Evolutionary conservation across 164 flowering plant genomes (phyloP).

Genomic region (Kalanchoe fedtschenkoi): DNA sequence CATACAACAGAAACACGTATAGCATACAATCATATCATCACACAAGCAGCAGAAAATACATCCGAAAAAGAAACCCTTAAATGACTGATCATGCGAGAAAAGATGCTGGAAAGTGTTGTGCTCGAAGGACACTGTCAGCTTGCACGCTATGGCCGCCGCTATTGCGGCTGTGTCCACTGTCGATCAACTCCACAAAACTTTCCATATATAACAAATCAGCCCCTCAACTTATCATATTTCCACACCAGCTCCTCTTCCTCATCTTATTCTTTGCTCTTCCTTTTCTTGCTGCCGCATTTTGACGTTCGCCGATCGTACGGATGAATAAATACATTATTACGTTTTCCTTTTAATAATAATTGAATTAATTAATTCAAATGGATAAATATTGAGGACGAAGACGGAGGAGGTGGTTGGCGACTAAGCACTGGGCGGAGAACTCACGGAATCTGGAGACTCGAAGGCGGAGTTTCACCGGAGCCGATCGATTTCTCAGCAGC

Average conservation of each 20-base stretch:
- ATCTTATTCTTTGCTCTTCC: not conserved
- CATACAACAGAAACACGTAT: not conserved
- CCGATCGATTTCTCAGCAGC: slow-evolving; percentile 38
- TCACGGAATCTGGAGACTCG: slow-evolving; percentile 46
- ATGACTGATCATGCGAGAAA: not conserved
- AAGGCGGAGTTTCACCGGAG: slow-evolving; percentile 34
- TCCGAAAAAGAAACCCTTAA: not conserved
- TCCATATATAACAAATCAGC: slow-evolving; percentile 4
- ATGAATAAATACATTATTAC: not conserved
- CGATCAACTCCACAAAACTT: not conserved
- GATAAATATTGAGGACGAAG: not conserved
- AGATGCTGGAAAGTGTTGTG: not conserved
- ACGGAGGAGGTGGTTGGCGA: too few species aligned
- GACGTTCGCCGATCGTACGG: not conserved
- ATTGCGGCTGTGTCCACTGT: slow-evolving; percentile 29
- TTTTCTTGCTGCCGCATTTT: too few species aligned
- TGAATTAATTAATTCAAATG: not conserved
- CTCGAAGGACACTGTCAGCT: not conserved
- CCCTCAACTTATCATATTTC: slow-evolving; percentile 13
- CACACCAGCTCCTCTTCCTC: not conserved
- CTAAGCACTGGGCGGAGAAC: slow-evolving; percentile 25
- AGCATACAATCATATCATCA: not conserved
- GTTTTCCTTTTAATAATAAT: not conserved
- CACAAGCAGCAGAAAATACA: not conserved
- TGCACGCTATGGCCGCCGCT: slow-evolving; percentile 57